Base-by-base conservation (phyloP, 2,329 filamentous ascomycete genomes). In the Nakataea oryzae region DNA sequence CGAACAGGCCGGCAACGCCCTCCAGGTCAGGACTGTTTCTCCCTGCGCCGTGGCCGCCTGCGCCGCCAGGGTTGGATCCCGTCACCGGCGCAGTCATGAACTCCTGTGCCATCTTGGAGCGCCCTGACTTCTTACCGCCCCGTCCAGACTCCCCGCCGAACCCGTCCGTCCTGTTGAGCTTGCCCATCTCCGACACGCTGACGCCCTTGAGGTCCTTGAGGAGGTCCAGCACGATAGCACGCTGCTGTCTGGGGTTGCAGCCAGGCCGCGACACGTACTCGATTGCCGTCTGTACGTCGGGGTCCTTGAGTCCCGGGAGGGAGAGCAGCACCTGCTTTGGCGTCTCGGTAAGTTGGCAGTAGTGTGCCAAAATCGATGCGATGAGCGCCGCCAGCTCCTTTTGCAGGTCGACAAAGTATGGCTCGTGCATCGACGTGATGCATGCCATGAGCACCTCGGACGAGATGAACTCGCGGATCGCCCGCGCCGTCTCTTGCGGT, bases 391-490 rank as follows among this genome's bases (percentile, higher is more conserved):
- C 93, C 27, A 99, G 81, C 60, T 99, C 93, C 71, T 93, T 93
- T 70, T 99, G 95, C 65, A 96, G 85, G 67, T 99, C 95, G 41
- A 97, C 93, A 74, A 97, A 99, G 74, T 97, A 97, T 0, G 91
- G 88, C 67, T 99, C 95, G 74, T 97, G 90, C 60, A 99, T 85
- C 2, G 90, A 96, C 1, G 88, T 90, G 71, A 97, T 90, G 69
- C 90, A 93, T 0, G 92, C 91, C 76, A 93, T 91, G 59, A 99
- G 83, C 2, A 97, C 91, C 67, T 96, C 90, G 6, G 86, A 86
- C 61, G 87, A 91, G 70, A 97, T 93, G 74, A 93, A 99, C 70
- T 96, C 91, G 61, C 93, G 87, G 65, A 97, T 90, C 9, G 82
- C 88, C 9, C 81, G 76, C 1, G 86, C 81, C 17, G 86, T 85